phyloP scores from a whole-genome alignment of 1,139 yeast species.

The Sugiyamaella neomexicana region DNA sequence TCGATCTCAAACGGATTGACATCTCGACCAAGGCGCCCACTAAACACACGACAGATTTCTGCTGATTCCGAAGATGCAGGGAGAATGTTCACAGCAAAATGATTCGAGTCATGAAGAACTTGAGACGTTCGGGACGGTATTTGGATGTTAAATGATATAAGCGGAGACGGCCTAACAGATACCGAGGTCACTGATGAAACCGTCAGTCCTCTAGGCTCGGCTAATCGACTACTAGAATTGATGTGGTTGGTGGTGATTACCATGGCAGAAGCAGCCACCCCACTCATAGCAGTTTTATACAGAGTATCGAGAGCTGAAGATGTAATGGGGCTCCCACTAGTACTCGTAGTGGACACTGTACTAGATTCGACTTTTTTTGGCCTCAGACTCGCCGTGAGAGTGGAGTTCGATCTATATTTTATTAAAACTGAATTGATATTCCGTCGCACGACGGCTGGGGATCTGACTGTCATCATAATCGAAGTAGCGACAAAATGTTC shows the following conservation, averaged over 20 bases:
- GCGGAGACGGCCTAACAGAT: conserved; percentile 68
- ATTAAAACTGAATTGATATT: no score
- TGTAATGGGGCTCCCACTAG: not conserved
- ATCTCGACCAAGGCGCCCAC: conserved; percentile 40
- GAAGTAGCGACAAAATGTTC: no score
- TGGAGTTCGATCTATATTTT: not conserved
- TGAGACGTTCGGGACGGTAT: conserved; percentile 76
- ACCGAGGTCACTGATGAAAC: conserved; percentile 79
- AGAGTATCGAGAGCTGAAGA: not conserved
- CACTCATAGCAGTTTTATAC: conserved; percentile 29
- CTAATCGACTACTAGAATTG: conserved; percentile 5
- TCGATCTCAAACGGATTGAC: conserved; percentile 39
- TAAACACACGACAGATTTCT: conserved; percentile 39
- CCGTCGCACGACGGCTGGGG: no score
- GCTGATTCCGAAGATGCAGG: conserved; percentile 58
- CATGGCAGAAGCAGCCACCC: conserved; percentile 33
- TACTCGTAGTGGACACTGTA: not conserved
- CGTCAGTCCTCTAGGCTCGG: conserved; percentile 60
- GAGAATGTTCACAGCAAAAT: conserved; percentile 73
- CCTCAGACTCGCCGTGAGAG: not conserved
- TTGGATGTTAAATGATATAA: conserved; percentile 79
- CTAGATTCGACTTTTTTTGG: not conserved
- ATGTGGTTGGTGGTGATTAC: conserved; percentile 32
- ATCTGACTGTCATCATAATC: no score
- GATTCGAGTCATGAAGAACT: conserved; percentile 54